Conservation (phyloP, 345 rosid species). For the Boechera divaricarpa region DNA sequence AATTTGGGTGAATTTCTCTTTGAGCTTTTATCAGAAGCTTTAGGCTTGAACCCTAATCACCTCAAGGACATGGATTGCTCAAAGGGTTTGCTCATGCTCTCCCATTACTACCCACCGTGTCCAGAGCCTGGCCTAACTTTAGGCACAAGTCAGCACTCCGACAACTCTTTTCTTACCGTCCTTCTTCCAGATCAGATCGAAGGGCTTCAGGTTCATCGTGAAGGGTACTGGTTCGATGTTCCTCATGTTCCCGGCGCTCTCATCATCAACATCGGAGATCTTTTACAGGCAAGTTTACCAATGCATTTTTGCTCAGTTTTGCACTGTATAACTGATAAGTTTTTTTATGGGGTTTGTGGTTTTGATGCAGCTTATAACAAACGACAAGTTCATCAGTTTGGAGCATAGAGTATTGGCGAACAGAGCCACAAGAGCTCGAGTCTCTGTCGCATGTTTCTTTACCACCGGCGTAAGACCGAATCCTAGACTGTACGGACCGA, state of each 20-base stretch:
- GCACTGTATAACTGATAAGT: not conserved
- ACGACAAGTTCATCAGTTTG: conserved; percentile 51
- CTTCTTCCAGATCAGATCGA: conserved; percentile 67
- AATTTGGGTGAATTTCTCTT: conserved; percentile 48
- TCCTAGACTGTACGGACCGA: conserved; percentile 46
- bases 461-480: conserved; percentile 36
- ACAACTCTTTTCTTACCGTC: conserved; percentile 56
- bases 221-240: conserved; percentile 55
- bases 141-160: conserved; percentile 57
- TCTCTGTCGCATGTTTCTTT: conserved; percentile 54
- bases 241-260: conserved; percentile 57
- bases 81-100: conserved; percentile 45
- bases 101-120: conserved; percentile 66
- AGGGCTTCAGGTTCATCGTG: conserved; percentile 59
- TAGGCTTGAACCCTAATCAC: conserved; percentile 52
- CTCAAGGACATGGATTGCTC: conserved; percentile 52
- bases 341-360: not conserved
- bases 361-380: conserved; percentile 50
- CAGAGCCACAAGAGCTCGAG: conserved; percentile 42
- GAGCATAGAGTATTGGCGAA: conserved; percentile 58
- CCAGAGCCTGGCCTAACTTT: conserved; percentile 63
- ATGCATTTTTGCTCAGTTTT: not conserved
- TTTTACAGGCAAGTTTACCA: conserved; percentile 56
- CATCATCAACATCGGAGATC: conserved; percentile 61
- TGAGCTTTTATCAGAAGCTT: conserved; percentile 62